A percentile compares a stretch with the other conserved stretches of the same genome.
phyloP scores from a whole-genome alignment of 495 filamentous ascomycete species.

The Letharia lupina region DNA sequence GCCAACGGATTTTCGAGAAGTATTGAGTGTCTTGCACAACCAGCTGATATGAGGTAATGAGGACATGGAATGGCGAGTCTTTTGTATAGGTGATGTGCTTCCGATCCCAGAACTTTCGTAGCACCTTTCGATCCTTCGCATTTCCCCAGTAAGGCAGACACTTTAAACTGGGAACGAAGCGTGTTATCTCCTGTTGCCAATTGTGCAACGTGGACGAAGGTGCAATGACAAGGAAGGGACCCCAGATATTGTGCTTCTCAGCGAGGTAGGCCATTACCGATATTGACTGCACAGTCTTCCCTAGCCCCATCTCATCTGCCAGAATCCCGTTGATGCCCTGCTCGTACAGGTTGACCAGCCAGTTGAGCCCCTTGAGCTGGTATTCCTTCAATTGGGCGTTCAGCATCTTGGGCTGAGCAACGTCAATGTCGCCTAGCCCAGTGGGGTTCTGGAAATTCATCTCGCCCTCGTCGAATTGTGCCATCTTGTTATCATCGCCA shows the following conservation, averaged over 20 bases:
- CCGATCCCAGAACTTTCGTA: constrained; percentile 98
- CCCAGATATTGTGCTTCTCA: constrained; percentile 96
- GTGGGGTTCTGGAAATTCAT: constrained; percentile 99
- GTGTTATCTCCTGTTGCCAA: constrained; percentile 96
- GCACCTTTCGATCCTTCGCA: constrained; percentile 86
- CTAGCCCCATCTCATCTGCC: constrained; percentile 98
- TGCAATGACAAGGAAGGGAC: constrained; percentile 93
- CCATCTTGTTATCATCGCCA: constrained; percentile 48
- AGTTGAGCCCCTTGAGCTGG: constrained; percentile 96
- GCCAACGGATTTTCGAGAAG: constrained; percentile 98
- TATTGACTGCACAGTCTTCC: constrained; percentile 97
- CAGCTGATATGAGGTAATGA: constrained; percentile 94
- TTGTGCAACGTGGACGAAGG: constrained; percentile 96
- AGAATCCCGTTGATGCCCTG: constrained; percentile 99
- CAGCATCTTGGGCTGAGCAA: constrained; percentile 90
- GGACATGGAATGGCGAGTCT: constrained; percentile 88
- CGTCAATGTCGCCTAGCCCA: constrained; percentile 84
- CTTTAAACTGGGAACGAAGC: constrained; percentile 88
- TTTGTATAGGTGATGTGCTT: constrained; percentile 92
- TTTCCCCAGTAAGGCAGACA: constrained; percentile 96
- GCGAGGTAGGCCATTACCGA: constrained; percentile 99
- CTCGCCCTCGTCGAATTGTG: constrained; percentile 64
- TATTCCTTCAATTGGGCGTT: constrained; percentile 94
- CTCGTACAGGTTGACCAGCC: constrained; percentile 97
- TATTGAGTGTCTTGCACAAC: constrained; percentile 93